Evolutionary conservation across 805 yeast genomes (phyloP).

Genomic region (Citeromyces nyonsensis): DNA sequence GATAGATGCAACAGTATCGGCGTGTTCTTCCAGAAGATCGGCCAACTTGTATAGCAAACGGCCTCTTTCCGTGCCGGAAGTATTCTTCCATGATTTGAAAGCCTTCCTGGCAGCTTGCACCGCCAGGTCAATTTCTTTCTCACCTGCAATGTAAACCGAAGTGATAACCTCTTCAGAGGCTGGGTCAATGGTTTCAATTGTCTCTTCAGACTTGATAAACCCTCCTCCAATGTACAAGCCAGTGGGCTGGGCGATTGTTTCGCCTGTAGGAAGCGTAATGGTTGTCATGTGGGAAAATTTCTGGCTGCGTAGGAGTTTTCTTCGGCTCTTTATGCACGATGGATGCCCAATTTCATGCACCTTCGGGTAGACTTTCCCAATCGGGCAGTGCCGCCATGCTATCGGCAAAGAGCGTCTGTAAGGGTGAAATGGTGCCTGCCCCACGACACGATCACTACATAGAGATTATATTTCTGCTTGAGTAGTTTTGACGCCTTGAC

Average conservation of each 20-base stretch:
- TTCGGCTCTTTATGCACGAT: too few relatives aligned
- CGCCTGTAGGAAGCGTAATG: conserved; percentile 25
- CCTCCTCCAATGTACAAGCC: conserved; percentile 49
- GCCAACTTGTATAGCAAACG: conserved; percentile 28
- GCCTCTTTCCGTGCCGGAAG: conserved; percentile 23
- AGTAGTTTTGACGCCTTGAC: too few relatives aligned
- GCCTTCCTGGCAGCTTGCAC: conserved; percentile 32
- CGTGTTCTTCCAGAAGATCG: conserved; percentile 29
- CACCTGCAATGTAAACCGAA: conserved; percentile 28
- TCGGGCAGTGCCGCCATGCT: too few relatives aligned
- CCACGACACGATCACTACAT: too few relatives aligned
- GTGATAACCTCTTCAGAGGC: conserved; percentile 30
- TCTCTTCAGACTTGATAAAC: conserved; percentile 21
- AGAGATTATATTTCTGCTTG: too few relatives aligned
- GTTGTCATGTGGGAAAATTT: background rate
- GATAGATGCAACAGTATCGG: conserved; percentile 26
- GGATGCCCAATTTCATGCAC: background rate
- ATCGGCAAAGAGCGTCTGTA: too few relatives aligned
- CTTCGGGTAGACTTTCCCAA: too few relatives aligned
- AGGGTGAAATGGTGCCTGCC: too few relatives aligned
- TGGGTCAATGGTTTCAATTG: conserved; percentile 29
- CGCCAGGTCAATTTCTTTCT: conserved; percentile 31
- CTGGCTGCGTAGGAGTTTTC: background rate
- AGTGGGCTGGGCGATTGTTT: conserved; percentile 35
- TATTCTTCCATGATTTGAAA: conserved; percentile 28